Base-by-base conservation (phyloP, 371 early-diverging fungal genomes). In the Chytridiales sp. region DNA sequence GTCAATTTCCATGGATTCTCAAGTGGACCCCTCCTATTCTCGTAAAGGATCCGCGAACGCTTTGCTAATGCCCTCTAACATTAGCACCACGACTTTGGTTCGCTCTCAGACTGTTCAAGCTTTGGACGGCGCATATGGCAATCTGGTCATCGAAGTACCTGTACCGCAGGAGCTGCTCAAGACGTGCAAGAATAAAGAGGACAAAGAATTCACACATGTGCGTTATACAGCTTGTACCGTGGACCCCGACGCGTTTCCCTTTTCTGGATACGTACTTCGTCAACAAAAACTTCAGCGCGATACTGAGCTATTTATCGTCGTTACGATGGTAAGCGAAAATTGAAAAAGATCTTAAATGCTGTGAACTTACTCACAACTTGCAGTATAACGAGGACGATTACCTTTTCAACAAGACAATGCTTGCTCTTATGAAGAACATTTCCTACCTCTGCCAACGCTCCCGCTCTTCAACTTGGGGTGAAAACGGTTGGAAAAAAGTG, bases 401-500 rank as follows among this genome's bases (percentile, higher is more conserved):
- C 29, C 75, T 93, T 41, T 86, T 94, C 64, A 84, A 85, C 47
- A 84, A 92, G 57, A 90, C 95, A 4, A 84, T 92, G 72, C 77
- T 83, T 40, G 86, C 90, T 4, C 82, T 92, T 13, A 66, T 66
- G 63, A 61, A 64, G 67, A 94, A 94, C 72, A 91, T 94, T 49
- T 73, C 80, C 0, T 86, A 93, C 67, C 60, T 94, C 47, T 91
- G 92, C 73, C 75, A 85, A 40, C 87, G 90, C 62, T 85, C 82
- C 35, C 79, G 86, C 47, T 90, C 89, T 48, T 87, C 88, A 48
- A 86, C 81, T 17, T 95, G 95, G 93, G 92, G 92, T 5, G 69
- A 76, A 21, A 87, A 91, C 24, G 87, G 89, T 3, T 95, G 95
- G 95, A 83, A 89, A 67, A 93, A 94, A 64, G 85, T 91, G 1